Base-by-base conservation (phyloP, 2,329 filamentous ascomycete genomes). In the Cercospora sp. region DNA sequence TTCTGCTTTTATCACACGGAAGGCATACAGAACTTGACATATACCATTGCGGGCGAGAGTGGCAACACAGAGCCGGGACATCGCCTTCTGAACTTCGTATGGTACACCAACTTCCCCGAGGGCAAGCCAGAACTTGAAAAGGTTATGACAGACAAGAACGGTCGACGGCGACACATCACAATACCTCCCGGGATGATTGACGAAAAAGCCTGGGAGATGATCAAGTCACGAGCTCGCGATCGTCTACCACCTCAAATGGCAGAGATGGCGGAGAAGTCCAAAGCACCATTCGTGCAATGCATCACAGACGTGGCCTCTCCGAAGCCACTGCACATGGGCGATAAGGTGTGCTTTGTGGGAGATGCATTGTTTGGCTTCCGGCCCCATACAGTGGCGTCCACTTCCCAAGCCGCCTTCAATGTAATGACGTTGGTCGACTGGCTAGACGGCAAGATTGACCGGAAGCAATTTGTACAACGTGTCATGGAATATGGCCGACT, bases 11-110 rank as follows among this genome's bases (percentile, higher is more conserved):
- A 79, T 70, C 79, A 81, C 60, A 67, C 74, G 63, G 66, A 69
- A 18, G 78, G 78, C 2, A 75, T 80, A 10, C 79, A 81, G 59
- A 79, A 80, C 42, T 73, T 80, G 8, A 79, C 78, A 4, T 83
- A 83, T 70, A 77, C 80, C 9, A 82, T 84, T 30, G 82, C 82
- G 0, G 79, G 79, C 3, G 75, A 79, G 39, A 74, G 80, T 55
- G 82, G 81, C 5, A 77, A 74, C 16, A 77, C 82, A 2, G 73
- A 76, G 16, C 75, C 76, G 0, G 81, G 80, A 3, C 71, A 81
- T n/a, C 80, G 81, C 5, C 78, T 82, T 5, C 74, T 84, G 58
- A 84, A 84, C 68, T 83, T 80, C 63, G 80, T 84, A 2, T 83
- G 81, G 77, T 85, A 84, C 72, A 78, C 74, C 58, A 81, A 83